These are phyloP conservation scores for Trametes versicolor DNA, from an alignment of 1,284 basidiomycete genomes.

Conservation along the genomic window DNA sequence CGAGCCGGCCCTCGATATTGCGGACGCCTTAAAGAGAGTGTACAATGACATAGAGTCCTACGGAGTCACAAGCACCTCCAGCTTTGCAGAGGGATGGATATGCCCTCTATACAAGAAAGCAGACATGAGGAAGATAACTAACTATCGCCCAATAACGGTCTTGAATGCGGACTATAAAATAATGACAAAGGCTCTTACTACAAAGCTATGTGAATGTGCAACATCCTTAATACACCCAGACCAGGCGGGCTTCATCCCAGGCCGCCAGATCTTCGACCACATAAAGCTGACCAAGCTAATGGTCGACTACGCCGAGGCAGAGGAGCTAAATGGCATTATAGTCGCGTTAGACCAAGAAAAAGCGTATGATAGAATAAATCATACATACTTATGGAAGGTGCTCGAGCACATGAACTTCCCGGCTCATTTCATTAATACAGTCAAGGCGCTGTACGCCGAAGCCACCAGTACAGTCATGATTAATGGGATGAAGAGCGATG, in stretches of 20 bases:
- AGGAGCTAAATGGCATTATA: constrained; percentile 33
- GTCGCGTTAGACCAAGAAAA: not conserved
- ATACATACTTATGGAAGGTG: not conserved
- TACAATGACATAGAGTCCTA: too few relatives aligned
- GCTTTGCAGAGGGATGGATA: not conserved
- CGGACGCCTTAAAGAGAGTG: too few relatives aligned
- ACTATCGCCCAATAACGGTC: not conserved
- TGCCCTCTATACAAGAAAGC: not conserved
- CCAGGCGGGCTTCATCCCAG: constrained; percentile 45
- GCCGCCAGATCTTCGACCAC: constrained; percentile 39
- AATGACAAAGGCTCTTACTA: not conserved
- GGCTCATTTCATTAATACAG: not conserved
- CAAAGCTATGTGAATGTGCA: constrained; percentile 28
- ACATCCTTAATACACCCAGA: constrained; percentile 35
- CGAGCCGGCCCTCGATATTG: too few relatives aligned
- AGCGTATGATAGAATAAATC: not conserved
- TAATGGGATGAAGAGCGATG: not conserved
- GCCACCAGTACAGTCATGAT: not conserved
- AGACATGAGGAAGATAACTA: not conserved
- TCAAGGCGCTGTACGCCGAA: not conserved
- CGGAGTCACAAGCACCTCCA: too few relatives aligned
- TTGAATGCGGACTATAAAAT: not conserved
- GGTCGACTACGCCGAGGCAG: constrained; percentile 37
- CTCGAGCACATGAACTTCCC: not conserved
- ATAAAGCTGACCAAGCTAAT: constrained; percentile 34